Evolutionary conservation across 2,329 filamentous ascomycete genomes (phyloP).

Genomic region (Aspergillus brunneoviolaceus): DNA sequence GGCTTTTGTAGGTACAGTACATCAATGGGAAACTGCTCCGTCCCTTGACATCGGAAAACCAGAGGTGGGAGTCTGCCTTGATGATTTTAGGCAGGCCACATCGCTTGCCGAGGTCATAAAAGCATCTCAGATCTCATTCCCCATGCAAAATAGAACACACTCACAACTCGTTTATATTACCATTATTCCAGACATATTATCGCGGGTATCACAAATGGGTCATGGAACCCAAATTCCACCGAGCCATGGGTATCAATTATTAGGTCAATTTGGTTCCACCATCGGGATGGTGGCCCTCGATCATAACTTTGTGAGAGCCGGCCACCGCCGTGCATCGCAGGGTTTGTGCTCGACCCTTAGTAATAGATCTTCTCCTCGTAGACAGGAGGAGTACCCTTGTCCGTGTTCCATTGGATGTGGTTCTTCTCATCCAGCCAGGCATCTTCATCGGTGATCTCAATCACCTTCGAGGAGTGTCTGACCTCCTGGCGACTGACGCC

Average conservation of each 20-base stretch:
- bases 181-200: background rate
- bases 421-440: constrained; percentile 70
- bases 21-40: background rate
- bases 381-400: constrained; percentile 58
- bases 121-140: background rate
- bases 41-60: background rate
- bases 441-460: constrained; percentile 78
- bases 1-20: too few species aligned
- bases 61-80: background rate
- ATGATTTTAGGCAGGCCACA: background rate
- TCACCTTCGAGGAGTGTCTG: constrained; percentile 66
- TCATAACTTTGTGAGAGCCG: background rate
- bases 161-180: background rate
- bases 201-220: background rate
- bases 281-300: background rate
- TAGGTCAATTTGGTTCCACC: background rate
- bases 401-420: constrained; percentile 59
- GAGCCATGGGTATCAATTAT: background rate
- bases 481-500: constrained; percentile 78
- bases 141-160: background rate
- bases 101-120: background rate
- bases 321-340: background rate
- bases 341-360: constrained; percentile 26
- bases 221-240: background rate
- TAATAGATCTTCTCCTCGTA: constrained; percentile 58